Conservation (phyloP, 2,329 filamentous ascomycete genomes). For the Colletotrichum sp. region DNA sequence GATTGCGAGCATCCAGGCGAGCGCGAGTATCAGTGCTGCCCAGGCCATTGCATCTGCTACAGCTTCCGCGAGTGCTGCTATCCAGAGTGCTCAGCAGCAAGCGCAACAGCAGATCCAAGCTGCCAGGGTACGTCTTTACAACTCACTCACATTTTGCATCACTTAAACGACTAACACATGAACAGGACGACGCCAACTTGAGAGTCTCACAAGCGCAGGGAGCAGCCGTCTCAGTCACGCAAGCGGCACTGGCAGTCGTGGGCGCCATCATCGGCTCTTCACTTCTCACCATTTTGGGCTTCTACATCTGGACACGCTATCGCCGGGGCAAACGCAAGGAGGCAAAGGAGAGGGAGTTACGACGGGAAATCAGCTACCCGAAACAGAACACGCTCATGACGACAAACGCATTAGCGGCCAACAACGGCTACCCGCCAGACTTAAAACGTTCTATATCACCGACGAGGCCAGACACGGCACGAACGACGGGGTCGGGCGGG, state of each 20-base stretch:
- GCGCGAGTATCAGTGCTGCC: constrained; percentile 24
- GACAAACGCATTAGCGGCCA: constrained; percentile 5
- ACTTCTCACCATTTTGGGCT: constrained; percentile 41
- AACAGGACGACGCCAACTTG: constrained; percentile 28
- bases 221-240: constrained; percentile 43
- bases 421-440: constrained; percentile 26
- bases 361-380: constrained; percentile 25
- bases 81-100: constrained; percentile 20
- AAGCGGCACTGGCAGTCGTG: constrained; percentile 46
- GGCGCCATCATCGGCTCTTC: constrained; percentile 46
- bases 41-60: constrained; percentile 31
- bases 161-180: neutral
- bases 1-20: constrained; percentile 26
- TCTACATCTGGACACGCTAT: constrained; percentile 38
- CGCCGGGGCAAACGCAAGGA: constrained; percentile 26
- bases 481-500: neutral
- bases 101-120: constrained; percentile 12
- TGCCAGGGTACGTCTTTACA: neutral
- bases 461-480: constrained; percentile 20
- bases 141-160: too few relatives aligned
- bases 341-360: neutral
- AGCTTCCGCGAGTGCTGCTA: constrained; percentile 24
- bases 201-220: constrained; percentile 39
- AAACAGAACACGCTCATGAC: constrained; percentile 22
- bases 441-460: constrained; percentile 23